Conservation (phyloP, 2,329 filamentous ascomycete species). For the Aspergillus fischeri region DNA sequence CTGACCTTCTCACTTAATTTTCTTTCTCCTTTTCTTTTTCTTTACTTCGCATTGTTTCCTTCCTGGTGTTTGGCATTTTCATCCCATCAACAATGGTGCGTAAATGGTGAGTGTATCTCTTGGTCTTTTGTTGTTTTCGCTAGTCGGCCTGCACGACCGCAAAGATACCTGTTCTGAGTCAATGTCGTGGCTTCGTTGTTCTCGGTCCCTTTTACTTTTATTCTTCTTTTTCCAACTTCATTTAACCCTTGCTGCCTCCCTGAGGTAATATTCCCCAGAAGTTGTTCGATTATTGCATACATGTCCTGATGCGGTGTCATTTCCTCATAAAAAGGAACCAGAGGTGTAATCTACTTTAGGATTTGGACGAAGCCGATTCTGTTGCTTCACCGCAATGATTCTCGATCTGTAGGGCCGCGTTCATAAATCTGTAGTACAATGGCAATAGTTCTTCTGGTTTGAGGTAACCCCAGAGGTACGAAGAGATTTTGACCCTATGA, state of each 20-base stretch:
- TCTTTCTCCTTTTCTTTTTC: constrained; percentile 2
- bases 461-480: not conserved
- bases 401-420: not conserved
- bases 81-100: constrained; percentile 12
- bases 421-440: not conserved
- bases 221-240: constrained; percentile 9
- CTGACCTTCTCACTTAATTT: not conserved
- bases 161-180: constrained; percentile 33
- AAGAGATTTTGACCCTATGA: not conserved
- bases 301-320: constrained; percentile 11
- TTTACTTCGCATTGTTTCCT: constrained; percentile 2
- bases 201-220: constrained; percentile 11
- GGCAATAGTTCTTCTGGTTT: not conserved
- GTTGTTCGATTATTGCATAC: constrained; percentile 13
- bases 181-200: constrained; percentile 13
- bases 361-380: constrained; percentile 3
- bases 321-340: constrained; percentile 3
- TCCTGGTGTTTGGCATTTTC: constrained; percentile 6
- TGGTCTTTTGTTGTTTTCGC: constrained; percentile 12
- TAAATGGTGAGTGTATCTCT: constrained; percentile 9
- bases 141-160: constrained; percentile 26
- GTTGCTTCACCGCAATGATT: not conserved
- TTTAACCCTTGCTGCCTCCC: constrained; percentile 9
- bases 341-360: constrained; percentile 16
- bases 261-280: constrained; percentile 13